Evolutionary conservation across 176 grass and related monocot species (phyloP).

Genomic region (Oryza punctata): DNA sequence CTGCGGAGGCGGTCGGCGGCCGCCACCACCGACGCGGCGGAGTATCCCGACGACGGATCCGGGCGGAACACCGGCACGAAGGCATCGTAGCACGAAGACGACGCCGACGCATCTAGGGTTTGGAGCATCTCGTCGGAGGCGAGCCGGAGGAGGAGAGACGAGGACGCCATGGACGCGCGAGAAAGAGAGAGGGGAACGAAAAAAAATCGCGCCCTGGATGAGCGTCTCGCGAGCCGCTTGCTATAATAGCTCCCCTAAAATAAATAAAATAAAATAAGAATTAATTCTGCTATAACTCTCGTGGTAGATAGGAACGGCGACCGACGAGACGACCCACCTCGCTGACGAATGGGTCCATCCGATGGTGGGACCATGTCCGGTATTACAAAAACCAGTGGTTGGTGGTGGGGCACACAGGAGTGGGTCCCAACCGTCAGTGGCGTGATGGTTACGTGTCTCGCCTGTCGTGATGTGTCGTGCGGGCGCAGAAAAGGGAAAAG

Average conservation of each 20-base stretch:
- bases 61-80: constrained; percentile 53
- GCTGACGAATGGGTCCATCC: background rate
- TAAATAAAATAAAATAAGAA: too few species aligned
- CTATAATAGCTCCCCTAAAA: background rate
- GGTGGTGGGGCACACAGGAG: background rate
- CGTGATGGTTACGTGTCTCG: background rate
- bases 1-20: constrained; percentile 55
- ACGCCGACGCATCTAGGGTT: constrained; percentile 20
- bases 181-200: constrained; percentile 1
- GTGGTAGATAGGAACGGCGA: background rate
- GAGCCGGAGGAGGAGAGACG: constrained; percentile 40
- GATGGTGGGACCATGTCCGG: background rate
- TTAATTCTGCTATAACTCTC: background rate
- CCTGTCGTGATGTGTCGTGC: background rate
- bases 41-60: constrained; percentile 23
- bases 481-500: background rate
- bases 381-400: background rate
- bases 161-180: constrained; percentile 41
- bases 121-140: constrained; percentile 47
- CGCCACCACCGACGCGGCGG: constrained; percentile 14
- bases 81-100: constrained; percentile 42
- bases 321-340: too few species aligned
- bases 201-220: constrained; percentile 33
- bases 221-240: background rate
- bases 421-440: background rate